Base-by-base conservation (phyloP, 495 filamentous ascomycete genomes). In the Margaritispora aquatica region DNA sequence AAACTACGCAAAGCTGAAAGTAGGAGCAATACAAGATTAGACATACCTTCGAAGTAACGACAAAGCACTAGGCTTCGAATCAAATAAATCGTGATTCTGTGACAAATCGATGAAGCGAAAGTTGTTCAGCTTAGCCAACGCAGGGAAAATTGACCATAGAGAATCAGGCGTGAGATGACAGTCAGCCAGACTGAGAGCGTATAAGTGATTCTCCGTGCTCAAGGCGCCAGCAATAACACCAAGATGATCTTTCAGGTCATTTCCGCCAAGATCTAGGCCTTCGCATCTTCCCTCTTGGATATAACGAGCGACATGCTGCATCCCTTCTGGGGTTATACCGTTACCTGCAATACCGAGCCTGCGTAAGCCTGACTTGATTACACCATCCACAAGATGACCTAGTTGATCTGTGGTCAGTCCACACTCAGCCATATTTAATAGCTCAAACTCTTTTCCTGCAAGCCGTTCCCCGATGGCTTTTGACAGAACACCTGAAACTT, bases 241-340 rank as follows among this genome's bases (percentile, higher is more conserved):
- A n/a, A 96, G 73, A 59, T 86, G 78, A 27, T 91, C 83, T 59
- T 84, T 73, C 24, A 83, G 65, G 56, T 92, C 83, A 66, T 96
- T 97, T n/a, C 90, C 90, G 34, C 92, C 92, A n/a, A 98, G 72
- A 70, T 97, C 94, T 5, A 98, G 75, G 0, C 90, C 94, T 69
- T 96, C 89, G 62, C 93, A 98, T 44, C 84, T 77, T 0, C 86
- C 87, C 44, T 78, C 80, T 51, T 81, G 78, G 36, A 97, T 68
- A 71, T 90, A 96, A 52, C 80, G 79, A 27, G 87, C 78, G 38
- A 96, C 79, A 69, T 94, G 87, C 54, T 84, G 79, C 53, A 95
- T 71, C 2, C 90, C 88, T 55, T 87, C 84, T 10, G 80, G 75
- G 20, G 84, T 85, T 21, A 98, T 76, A 31, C 80, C 72, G 56